Evolutionary conservation across 1,284 basidiomycete species (phyloP).

Genomic region (Tranzscheliella williamsii): DNA sequence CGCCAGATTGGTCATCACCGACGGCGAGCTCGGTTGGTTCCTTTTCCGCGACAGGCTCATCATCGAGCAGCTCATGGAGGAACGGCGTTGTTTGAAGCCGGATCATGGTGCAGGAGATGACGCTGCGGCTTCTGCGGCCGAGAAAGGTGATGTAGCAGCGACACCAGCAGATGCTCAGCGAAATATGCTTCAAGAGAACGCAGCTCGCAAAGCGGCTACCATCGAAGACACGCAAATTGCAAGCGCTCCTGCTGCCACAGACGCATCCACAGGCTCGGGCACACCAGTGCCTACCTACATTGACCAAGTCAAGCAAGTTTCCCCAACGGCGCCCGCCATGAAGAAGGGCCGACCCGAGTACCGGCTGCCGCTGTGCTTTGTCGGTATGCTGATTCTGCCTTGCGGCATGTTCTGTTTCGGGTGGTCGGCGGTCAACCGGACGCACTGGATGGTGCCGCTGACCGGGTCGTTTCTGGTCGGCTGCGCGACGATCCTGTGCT

Average conservation of each 20-base stretch:
- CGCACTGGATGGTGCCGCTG: slow-evolving; percentile 45
- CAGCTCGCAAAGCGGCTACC: neutral
- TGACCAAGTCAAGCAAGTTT: neutral
- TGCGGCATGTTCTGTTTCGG: slow-evolving; percentile 62
- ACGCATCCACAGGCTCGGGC: neutral
- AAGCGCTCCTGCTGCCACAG: too few species aligned
- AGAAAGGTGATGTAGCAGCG: neutral
- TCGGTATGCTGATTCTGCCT: slow-evolving; percentile 64
- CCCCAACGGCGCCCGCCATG: neutral
- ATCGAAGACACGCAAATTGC: too few species aligned
- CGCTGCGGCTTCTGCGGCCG: slow-evolving; percentile 2
- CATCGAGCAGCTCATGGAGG: slow-evolving; percentile 7
- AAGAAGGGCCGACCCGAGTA: slow-evolving; percentile 49
- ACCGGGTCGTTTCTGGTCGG: slow-evolving; percentile 48
- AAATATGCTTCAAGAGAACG: neutral
- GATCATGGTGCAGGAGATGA: neutral
- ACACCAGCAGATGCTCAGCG: neutral
- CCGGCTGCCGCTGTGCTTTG: slow-evolving; percentile 62
- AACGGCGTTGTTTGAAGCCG: neutral
- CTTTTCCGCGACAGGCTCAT: slow-evolving; percentile 16
- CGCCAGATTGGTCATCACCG: slow-evolving; percentile 34
- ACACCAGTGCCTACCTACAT: too few species aligned
- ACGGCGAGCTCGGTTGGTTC: slow-evolving; percentile 35
- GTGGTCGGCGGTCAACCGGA: slow-evolving; percentile 39
- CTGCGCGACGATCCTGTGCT: slow-evolving; percentile 60